These are phyloP conservation scores for Fusarium sp. DNA, from an alignment of 2,329 filamentous ascomycete species.

Conservation along the genomic window DNA sequence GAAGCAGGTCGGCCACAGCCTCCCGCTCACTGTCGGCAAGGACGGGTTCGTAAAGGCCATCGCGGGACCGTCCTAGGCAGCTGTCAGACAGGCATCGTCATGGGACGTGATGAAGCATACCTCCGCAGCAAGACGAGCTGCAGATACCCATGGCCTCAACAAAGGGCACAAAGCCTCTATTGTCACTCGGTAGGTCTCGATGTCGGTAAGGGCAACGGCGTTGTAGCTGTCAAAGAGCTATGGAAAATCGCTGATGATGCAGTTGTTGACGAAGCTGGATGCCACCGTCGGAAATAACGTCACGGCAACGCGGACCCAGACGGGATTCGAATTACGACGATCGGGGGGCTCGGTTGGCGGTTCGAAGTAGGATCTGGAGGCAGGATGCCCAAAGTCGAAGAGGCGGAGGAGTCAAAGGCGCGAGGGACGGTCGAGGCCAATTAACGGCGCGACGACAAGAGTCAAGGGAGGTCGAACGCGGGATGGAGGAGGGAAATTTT, in stretches of 20 bases:
- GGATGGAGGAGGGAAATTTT: constrained; percentile 35
- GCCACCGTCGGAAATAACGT: constrained; percentile 43
- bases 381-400: constrained; percentile 22
- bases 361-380: constrained; percentile 25
- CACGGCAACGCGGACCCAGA: constrained; percentile 36
- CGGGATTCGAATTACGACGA: constrained; percentile 41
- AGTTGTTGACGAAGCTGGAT: constrained; percentile 34
- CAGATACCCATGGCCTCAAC: constrained; percentile 68
- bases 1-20: constrained; percentile 93
- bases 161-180: constrained; percentile 33
- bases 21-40: constrained; percentile 96
- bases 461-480: constrained; percentile 20
- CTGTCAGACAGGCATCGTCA: constrained; percentile 29
- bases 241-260: constrained; percentile 22
- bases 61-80: constrained; percentile 76
- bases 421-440: constrained; percentile 24
- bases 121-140: constrained; percentile 70
- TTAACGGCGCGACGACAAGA: constrained; percentile 29
- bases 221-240: constrained; percentile 20
- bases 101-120: constrained; percentile 41
- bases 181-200: constrained; percentile 19
- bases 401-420: constrained; percentile 16
- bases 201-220: constrained; percentile 21
- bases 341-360: constrained; percentile 30
- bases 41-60: constrained; percentile 86